Evolutionary conservation across 1,284 basidiomycete species (phyloP), one percentile per base, ranked within the genome.

Genomic region (Neonothopanus nambi): DNA sequence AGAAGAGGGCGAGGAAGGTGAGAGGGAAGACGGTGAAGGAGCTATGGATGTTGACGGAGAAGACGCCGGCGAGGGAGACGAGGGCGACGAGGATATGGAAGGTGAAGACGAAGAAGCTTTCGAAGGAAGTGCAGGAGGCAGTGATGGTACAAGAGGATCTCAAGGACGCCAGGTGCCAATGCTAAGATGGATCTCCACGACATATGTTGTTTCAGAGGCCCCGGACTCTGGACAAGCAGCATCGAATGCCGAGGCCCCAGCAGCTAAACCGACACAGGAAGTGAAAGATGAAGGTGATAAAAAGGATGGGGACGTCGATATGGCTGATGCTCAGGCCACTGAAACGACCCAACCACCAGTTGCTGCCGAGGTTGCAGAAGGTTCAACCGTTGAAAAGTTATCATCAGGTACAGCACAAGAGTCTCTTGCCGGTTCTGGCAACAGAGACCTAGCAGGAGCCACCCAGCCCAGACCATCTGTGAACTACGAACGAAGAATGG

Each of bases 111-210:
- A 57, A 51, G 68, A 67, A 38, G 67, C 63, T 8, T 69, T 69
- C 13, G 52, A 53, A 18, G 46, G 41, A n/a, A 50, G 41, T 36
- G 2, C 65, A 67, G 52, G 69, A 65, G 20, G 73, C 59, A 21
- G 67, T 63, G 35, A 56, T 56, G 12, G 59, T 62, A 3, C 69
- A 70, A 36, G 68, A 61, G 8, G 67, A 67, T 2, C 67, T 57
- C 30, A 70, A 69, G 24, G 70, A 57, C 33, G 65, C 68, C 43
- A 57, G n/a, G 63, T 67, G 9, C 52, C 64, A 50, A 82, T 80
- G 78, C 87, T 82, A 61, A 73, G 82, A 48, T 87, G 85, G 85
- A 68, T 85, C 1, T 84, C 82, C 8, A 78, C 76, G 2, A 69
- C 76, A 13, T 69, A 72, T 26, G 36, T 65, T 24, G 47, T 57